Conservation (phyloP, 257 asterid species). For the Scutellaria minor region DNA sequence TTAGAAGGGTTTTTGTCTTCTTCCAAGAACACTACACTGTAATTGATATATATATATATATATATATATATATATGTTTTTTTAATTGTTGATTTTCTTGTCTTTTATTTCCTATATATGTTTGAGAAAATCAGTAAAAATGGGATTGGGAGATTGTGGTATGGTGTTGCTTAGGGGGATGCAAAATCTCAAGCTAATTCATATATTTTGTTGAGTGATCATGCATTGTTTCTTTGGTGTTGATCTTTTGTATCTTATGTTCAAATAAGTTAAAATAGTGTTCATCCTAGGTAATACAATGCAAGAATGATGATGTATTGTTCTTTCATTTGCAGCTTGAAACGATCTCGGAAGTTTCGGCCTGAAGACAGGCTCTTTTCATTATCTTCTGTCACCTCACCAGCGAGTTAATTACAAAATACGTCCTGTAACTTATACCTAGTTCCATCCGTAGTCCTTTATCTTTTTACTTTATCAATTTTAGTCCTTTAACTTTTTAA, state of each 20-base stretch:
- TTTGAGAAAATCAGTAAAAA: background rate
- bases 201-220: background rate
- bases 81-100: background rate
- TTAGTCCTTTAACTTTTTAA: no score
- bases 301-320: constrained; percentile 27
- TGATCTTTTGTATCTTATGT: background rate
- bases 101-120: constrained; percentile 10
- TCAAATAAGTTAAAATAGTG: background rate
- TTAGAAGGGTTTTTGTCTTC: constrained; percentile 97
- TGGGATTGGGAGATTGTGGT: background rate
- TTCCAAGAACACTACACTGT: constrained; percentile 94
- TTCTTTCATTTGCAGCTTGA: constrained; percentile 62
- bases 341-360: constrained; percentile 94
- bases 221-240: background rate
- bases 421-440: no score
- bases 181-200: background rate
- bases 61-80: background rate
- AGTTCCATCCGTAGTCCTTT: no score
- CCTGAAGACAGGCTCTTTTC: constrained; percentile 98
- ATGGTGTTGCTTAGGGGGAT: background rate
- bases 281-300: background rate
- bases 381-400: constrained; percentile 90
- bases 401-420: no score
- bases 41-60: no score
- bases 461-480: no score